Evolutionary conservation across 176 grass and related monocot species (phyloP).

Genomic region (Eragrostis curvula): DNA sequence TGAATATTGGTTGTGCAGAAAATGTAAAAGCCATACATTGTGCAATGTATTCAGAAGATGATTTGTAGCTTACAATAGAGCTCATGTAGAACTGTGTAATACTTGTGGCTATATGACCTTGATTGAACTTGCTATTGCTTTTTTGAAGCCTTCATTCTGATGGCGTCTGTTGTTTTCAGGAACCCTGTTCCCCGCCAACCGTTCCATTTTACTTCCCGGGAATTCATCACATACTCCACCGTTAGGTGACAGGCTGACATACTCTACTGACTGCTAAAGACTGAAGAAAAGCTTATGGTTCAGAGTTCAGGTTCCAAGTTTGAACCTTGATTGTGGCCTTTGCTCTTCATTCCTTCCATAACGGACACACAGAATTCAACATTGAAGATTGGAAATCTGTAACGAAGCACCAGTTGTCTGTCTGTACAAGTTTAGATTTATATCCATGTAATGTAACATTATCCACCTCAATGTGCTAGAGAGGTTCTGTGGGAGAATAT

Average conservation of each 20-base stretch:
- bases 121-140: neutral
- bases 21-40: neutral
- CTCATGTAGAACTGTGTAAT: neutral
- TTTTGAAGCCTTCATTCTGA: neutral
- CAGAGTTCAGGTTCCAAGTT: neutral
- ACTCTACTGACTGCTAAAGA: neutral
- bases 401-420: neutral
- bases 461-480: neutral
- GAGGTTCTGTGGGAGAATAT: neutral
- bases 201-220: constrained; percentile 93
- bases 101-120: neutral
- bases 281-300: neutral
- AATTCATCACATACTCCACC: constrained; percentile 79
- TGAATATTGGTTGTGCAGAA: neutral
- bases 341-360: neutral
- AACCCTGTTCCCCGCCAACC: constrained; percentile 59
- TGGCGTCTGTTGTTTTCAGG: constrained; percentile 43
- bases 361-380: constrained; percentile 16
- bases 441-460: constrained; percentile 11
- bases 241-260: constrained; percentile 50
- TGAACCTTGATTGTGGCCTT: neutral
- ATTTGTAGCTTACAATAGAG: neutral
- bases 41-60: neutral
- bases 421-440: neutral
- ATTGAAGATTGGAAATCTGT: neutral